Base-by-base conservation (phyloP, 306 rosid species). In the Vicia villosa region DNA sequence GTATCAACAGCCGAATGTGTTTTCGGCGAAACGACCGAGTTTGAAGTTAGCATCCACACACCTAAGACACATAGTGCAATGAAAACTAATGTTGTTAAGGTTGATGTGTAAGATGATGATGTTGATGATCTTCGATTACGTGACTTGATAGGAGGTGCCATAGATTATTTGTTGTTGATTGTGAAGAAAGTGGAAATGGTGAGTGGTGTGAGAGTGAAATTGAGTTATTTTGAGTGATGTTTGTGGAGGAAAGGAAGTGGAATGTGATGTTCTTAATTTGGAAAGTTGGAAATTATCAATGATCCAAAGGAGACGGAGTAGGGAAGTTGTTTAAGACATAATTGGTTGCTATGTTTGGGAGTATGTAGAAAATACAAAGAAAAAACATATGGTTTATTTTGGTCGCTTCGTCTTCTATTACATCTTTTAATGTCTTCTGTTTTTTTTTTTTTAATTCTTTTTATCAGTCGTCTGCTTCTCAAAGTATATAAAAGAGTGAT, bases 291-390 rank as follows among this genome's bases (percentile, higher is more conserved):
- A 82, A 66, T 80, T 61, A 72, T 70, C 72, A 66, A 86, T 57
- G 94, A 90, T 90, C 97, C 98, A 55, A 69, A 69, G 69, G 87
- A 86, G 88, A 88, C 74, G 97, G 97, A 81, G 32, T 51, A 74
- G 85, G 86, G 80, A 73, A 74, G 57, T 83, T 74, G 80, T 72
- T 74, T 5, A 26, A n/a, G 46, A 51, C 70, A 56, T 34, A 14
- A 6, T 24, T 41, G 66, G 66, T 58, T 78, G 12, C 16, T 46
- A 57, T 56, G 58, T 19, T 30, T 17, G 22, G 59, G 15, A 9
- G 19, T 1, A 60, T 13, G 15, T 22, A 13, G 20, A 61, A 37
- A 51, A 50, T 50, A 30, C 41, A 38, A 28, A 32, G 38, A 51
- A 26, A 5, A 10, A 52, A 50, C 3, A 50, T 9, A 19, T 50